Evolutionary conservation across 139 green algal genomes (phyloP), one percentile per base, ranked within the genome.

Genomic region (Chlamydomonas schloesseri): DNA sequence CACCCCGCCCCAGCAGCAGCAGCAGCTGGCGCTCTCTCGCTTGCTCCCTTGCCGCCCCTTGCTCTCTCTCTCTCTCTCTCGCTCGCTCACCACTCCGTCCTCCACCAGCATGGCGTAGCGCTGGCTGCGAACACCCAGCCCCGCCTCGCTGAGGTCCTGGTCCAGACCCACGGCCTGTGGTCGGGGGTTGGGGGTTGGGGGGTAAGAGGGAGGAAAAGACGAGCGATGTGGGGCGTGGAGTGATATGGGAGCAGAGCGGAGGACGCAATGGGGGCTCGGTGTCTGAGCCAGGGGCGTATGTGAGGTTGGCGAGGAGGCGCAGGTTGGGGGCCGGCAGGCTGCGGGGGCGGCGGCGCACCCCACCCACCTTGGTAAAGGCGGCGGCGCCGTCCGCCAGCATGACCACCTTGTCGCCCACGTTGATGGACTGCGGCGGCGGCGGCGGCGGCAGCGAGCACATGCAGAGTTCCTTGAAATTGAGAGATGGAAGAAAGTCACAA

Each of bases 101-200:
- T 99, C 96, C 0, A 97, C 91, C 29, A 99, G 90, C 94, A 99
- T 97, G 17, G 96, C 92, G 73, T 98, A 99, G 46, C 97, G 86
- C 31, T 95, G 87, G 53, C 91, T 96, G 26, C 96, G 91, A 33
- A 97, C 65, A 42, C 96, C 96, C 85, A 98, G 87, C 0, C 96
- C 96, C 90, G 98, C 98, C 84, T 99, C 97, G 2, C 82, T 95
- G 58, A 99, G 91, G 88, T 98, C 94, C 60, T 98, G 91, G 80
- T 98, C 96, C 31, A 95, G 93, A 20, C 95, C 96, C 58, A 97
- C 89, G 1, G 94, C 94, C 91, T 97, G 47, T 8, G 28, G 34
- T 13, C 13, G 53, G 53, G 13, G 53, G 15, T 13, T 15, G 13
- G 53, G 53, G 13, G 15, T 13, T 13, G 53, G n/a, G n/a, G n/a